phyloP scores from a whole-genome alignment of 2,329 filamentous ascomycete genomes.

The Ceratocystis ficicola region DNA sequence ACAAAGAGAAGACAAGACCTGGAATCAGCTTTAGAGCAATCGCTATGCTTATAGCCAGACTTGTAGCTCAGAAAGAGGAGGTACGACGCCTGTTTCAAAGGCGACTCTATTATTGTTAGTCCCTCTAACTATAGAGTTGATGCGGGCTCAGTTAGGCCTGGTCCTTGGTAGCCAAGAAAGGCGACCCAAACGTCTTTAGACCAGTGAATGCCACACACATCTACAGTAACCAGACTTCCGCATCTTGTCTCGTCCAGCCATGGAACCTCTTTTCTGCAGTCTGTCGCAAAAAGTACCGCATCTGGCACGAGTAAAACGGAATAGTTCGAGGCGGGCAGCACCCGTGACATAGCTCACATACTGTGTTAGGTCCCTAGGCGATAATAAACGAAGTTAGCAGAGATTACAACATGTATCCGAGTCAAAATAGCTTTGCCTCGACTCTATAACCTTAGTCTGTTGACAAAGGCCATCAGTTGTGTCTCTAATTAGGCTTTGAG shows the following conservation, averaged over 20 bases:
- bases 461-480: slow-evolving; percentile 37
- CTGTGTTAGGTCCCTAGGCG: not conserved
- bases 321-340: not conserved
- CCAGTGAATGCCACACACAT: slow-evolving; percentile 43
- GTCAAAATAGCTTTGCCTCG: slow-evolving; percentile 30
- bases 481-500: slow-evolving; percentile 35
- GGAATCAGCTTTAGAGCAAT: slow-evolving; percentile 29
- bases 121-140: too few species aligned
- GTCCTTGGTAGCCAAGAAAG: slow-evolving; percentile 39
- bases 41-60: slow-evolving; percentile 37
- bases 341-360: not conserved
- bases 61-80: slow-evolving; percentile 39
- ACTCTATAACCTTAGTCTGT: slow-evolving; percentile 36
- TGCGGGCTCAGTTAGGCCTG: slow-evolving; percentile 30
- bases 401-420: slow-evolving; percentile 26
- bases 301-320: slow-evolving; percentile 31
- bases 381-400: slow-evolving; percentile 6
- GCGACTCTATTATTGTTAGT: not conserved
- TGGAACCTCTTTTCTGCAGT: slow-evolving; percentile 34
- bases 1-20: slow-evolving; percentile 21
- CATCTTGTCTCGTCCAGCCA: slow-evolving; percentile 32
- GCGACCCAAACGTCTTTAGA: slow-evolving; percentile 31
- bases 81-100: slow-evolving; percentile 32
- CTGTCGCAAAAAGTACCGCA: slow-evolving; percentile 37
- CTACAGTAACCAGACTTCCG: slow-evolving; percentile 36